These are phyloP conservation scores for Aureobasidium subglaciale DNA, from an alignment of 2,329 filamentous ascomycete genomes.

Conservation along the genomic window DNA sequence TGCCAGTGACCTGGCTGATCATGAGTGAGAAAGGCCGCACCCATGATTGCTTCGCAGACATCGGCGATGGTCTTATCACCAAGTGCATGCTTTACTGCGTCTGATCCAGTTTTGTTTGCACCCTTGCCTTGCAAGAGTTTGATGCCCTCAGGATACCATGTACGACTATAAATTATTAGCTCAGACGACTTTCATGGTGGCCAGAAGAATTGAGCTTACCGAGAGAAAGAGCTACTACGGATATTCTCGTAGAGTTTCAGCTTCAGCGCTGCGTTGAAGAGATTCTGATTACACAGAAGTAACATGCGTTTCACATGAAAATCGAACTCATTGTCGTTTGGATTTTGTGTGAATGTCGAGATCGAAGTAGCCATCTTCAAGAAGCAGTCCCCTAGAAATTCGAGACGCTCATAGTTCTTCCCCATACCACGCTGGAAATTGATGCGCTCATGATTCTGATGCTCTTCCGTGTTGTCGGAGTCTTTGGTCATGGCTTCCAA, in stretches of 20 bases:
- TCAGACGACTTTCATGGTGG: background rate
- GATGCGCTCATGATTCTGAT: slow-evolving; percentile 53
- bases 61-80: slow-evolving; percentile 76
- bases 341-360: slow-evolving; percentile 68
- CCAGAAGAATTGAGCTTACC: background rate
- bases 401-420: slow-evolving; percentile 87
- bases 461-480: slow-evolving; percentile 73
- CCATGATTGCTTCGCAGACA: slow-evolving; percentile 90
- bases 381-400: slow-evolving; percentile 89
- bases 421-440: slow-evolving; percentile 83
- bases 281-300: slow-evolving; percentile 83
- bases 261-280: slow-evolving; percentile 69
- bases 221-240: slow-evolving; percentile 71
- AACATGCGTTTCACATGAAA: slow-evolving; percentile 89
- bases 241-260: slow-evolving; percentile 67
- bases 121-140: slow-evolving; percentile 66
- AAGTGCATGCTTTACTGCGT: slow-evolving; percentile 55
- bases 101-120: slow-evolving; percentile 36
- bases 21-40: slow-evolving; percentile 62
- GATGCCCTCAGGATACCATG: slow-evolving; percentile 82
- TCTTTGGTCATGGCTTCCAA: slow-evolving; percentile 91
- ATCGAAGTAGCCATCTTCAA: slow-evolving; percentile 95
- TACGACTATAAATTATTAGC: slow-evolving; percentile 48
- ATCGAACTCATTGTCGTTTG: slow-evolving; percentile 72
- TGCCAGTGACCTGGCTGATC: slow-evolving; percentile 38